These are phyloP conservation scores for Multifurca ochricompacta DNA, from an alignment of 768 basidiomycete species.

Conservation along the genomic window DNA sequence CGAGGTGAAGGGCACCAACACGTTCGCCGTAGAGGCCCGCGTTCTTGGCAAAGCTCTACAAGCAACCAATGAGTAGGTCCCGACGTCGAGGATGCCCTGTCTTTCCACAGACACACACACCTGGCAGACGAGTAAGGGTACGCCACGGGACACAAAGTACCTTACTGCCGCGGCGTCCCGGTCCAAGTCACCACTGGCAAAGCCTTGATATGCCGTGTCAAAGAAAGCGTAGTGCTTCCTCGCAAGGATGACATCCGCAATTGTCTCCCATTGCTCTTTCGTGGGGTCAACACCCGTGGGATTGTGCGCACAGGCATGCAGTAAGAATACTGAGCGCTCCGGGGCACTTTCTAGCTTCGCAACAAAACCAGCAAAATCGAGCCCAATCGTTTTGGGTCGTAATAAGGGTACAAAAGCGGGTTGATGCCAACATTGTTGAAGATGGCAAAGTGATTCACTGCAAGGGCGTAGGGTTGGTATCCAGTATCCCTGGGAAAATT, in stretches of 20 bases:
- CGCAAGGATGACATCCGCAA: constrained; percentile 63
- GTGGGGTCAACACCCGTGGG: constrained; percentile 96
- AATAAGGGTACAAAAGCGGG: constrained; percentile 88
- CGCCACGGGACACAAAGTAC: constrained; percentile 68
- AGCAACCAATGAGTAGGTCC: background rate
- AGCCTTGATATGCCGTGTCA: constrained; percentile 96
- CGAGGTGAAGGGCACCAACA: constrained; percentile 86
- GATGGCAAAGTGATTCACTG: constrained; percentile 86
- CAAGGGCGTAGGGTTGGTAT: background rate
- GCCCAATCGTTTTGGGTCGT: constrained; percentile 81
- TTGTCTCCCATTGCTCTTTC: constrained; percentile 70
- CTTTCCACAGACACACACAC: constrained; percentile 43
- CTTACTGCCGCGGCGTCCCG: constrained; percentile 89
- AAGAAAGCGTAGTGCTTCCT: constrained; percentile 87
- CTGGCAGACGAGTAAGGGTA: constrained; percentile 84
- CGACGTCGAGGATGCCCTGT: background rate
- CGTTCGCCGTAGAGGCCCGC: constrained; percentile 94
- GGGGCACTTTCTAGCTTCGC: constrained; percentile 55
- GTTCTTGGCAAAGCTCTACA: constrained; percentile 94
- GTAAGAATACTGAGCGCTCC: constrained; percentile 72
- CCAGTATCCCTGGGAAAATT: too few species aligned
- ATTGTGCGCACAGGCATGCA: constrained; percentile 96
- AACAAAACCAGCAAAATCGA: constrained; percentile 71
- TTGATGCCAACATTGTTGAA: constrained; percentile 86
- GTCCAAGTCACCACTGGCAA: constrained; percentile 88